Base-by-base conservation (phyloP, 2,329 filamentous ascomycete species). In the Alternaria angustiovoidea region DNA sequence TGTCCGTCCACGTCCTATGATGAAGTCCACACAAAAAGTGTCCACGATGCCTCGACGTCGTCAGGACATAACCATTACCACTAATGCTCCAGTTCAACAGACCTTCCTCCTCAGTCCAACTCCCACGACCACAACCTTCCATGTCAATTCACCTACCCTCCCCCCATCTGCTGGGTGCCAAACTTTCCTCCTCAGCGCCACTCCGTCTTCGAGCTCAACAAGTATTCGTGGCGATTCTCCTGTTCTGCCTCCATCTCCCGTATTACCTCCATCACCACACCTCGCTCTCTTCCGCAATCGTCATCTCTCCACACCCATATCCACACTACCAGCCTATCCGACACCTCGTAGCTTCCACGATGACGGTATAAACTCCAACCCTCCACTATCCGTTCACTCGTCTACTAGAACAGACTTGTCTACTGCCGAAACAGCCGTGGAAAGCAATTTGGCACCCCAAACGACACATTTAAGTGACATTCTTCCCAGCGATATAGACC, bases 101-200 rank as follows among this genome's bases (percentile, higher is more conserved):
- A 57, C 53, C 12, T 60, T 60, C 7, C 41, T 60, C 5, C 47
- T 57, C 8, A 60, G 57, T 24, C 47, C 57, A 34, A 60, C 39
- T 4, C 46, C 57, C 3, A 46, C 57, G 14, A 36, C 28, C 14
- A 38, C 36, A 20, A 47, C 5, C 26, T 51, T 60, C 16, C 22
- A 20, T 22, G n/a, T 36, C 9, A 28, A n/a, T 1, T 4, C 6
- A 14, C 16, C 16, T 16, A 39, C 24, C 11, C 34, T 51, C 16
- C 32, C 34, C n/a, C 20, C 9, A 2, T 20, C n/a, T 8, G 20
- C 48, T 5, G 12, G 30, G 2, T 6, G 7, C 12, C 57, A 51
- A 18, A 47, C 39, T 9, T 60, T 60, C 6, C 47, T 60, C 6
- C 34, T 57, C 26, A 60, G 57, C n/a, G 53, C 53, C 12, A 60